These are phyloP conservation scores for Syncephalastrum sp. DNA, from an alignment of 371 early-diverging fungal species.

Conservation along the genomic window DNA sequence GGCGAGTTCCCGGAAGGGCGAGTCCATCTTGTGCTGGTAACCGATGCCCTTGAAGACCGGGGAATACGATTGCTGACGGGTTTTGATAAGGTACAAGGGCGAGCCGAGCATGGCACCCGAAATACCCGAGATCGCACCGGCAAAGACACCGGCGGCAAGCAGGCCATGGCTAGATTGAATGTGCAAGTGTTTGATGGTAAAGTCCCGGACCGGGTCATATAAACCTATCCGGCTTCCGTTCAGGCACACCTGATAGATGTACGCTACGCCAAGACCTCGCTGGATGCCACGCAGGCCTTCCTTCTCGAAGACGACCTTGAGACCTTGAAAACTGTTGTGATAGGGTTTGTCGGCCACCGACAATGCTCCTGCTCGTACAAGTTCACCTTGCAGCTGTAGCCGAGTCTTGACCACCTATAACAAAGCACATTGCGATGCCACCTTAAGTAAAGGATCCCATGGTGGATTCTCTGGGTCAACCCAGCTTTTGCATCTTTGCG, in stretches of 20 bases:
- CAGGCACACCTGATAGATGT: conserved; percentile 88
- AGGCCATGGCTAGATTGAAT: conserved; percentile 26
- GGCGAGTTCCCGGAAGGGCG: conserved; percentile 64
- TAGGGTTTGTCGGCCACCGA: conserved; percentile 65
- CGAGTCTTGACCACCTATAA: conserved; percentile 91
- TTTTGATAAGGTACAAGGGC: conserved; percentile 92
- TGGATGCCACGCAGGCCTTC: conserved; percentile 91
- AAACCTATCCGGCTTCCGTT: conserved; percentile 92
- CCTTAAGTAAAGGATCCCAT: neutral
- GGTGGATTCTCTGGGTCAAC: neutral
- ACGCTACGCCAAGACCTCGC: conserved; percentile 89
- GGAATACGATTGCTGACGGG: conserved; percentile 91
- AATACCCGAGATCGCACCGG: conserved; percentile 70
- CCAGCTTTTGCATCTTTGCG: conserved; percentile 1
- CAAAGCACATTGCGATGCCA: neutral
- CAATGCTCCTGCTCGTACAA: conserved; percentile 53
- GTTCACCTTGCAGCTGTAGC: conserved; percentile 94
- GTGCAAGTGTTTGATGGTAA: conserved; percentile 18
- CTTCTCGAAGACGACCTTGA: conserved; percentile 71
- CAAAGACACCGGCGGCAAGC: conserved; percentile 61
- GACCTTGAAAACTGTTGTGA: conserved; percentile 76
- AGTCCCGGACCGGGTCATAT: conserved; percentile 74
- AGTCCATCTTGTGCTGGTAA: conserved; percentile 84
- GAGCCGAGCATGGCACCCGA: conserved; percentile 84
- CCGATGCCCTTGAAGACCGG: conserved; percentile 77